Percentiles rank a stretch among this genome's conserved stretches.
These are phyloP conservation scores for Canavalia ensiformis DNA, from an alignment of 306 rosid species.

Conservation along the genomic window DNA sequence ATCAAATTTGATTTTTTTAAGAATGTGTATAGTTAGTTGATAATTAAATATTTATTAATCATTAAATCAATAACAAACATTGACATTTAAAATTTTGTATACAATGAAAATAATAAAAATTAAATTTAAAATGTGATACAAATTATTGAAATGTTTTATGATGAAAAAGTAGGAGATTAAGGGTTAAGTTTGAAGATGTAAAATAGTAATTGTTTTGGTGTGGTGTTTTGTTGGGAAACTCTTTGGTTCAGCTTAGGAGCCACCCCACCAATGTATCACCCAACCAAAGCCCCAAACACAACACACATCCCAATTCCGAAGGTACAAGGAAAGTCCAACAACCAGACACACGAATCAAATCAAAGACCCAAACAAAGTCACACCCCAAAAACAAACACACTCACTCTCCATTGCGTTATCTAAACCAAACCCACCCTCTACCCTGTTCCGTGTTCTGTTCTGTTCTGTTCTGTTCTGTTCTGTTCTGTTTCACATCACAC, in stretches of 20 bases:
- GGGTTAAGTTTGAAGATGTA: no score
- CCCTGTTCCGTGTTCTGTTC: slow-evolving; percentile 31
- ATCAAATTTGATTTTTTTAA: no score
- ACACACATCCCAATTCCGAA: slow-evolving; percentile 53
- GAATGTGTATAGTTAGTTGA: no score
- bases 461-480: slow-evolving; percentile 36
- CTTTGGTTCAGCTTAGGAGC: slow-evolving; percentile 66
- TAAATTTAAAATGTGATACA: no score
- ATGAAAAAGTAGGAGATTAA: no score
- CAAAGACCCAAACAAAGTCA: slow-evolving; percentile 30
- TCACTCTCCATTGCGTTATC: slow-evolving; percentile 23
- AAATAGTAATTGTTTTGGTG: background rate
- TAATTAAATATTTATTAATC: no score
- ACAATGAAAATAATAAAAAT: no score
- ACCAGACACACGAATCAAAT: slow-evolving; percentile 36
- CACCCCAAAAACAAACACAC: slow-evolving; percentile 2
- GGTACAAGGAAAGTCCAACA: slow-evolving; percentile 53
- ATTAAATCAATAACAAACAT: no score
- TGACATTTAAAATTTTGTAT: no score
- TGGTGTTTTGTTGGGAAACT: slow-evolving; percentile 49
- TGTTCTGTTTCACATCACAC: background rate
- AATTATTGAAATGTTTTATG: no score
- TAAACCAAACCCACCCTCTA: background rate
- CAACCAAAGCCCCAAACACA: slow-evolving; percentile 48
- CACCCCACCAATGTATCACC: slow-evolving; percentile 51